Evolutionary conservation across 768 basidiomycete genomes (phyloP), one percentile per base, ranked within the genome.

Genomic region (Tricholoma furcatifolium): DNA sequence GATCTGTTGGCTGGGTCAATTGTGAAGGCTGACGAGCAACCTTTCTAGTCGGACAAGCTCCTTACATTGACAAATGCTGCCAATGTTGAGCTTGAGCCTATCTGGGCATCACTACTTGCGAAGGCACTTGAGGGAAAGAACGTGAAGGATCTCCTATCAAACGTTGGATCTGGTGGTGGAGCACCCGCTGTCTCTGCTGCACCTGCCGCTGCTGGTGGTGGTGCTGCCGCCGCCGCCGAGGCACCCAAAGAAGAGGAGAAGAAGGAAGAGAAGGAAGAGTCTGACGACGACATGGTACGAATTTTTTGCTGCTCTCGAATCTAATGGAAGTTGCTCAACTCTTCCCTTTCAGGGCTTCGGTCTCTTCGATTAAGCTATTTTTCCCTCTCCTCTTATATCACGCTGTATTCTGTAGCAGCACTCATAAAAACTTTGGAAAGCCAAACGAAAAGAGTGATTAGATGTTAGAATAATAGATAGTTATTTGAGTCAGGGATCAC

Each of bases 51-150:
- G 55, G 97, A 98, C 71, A 98, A 97, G 80, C 91, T 99, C 69
- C 54, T 77, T 63, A 77, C 93, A n/a, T 70, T 98, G 68, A 92
- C 90, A 63, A 70, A 68, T 51, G 95, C 92, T 50, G 97, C 96
- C 49, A 74, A 75, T 53, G 78, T 93, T 58, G 94, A 97, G 21
- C 65, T 97, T 55, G 97, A 98, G 74, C 82, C 95, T 53, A 98
- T 99, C 78, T 98, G 97, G 97, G 94, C 94, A 53, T 74, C 88
- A 12, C 88, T 99, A 64, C 91, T 99, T 67, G 91, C 96, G 57
- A 98, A 97, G 74, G 96, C 97, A 32, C 86, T 99, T 49, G 94
- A 96, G 75, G 96, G 95, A 66, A 97, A 96, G 82, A 85, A 98
- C 77, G 83, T 99, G 65, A 98, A 93, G 76, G 93, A 95, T 41